A percentile compares a stretch with the other conserved stretches of the same genome.
Conservation (phyloP, 2,329 filamentous ascomycete genomes). For the Epichloe hybrida region DNA sequence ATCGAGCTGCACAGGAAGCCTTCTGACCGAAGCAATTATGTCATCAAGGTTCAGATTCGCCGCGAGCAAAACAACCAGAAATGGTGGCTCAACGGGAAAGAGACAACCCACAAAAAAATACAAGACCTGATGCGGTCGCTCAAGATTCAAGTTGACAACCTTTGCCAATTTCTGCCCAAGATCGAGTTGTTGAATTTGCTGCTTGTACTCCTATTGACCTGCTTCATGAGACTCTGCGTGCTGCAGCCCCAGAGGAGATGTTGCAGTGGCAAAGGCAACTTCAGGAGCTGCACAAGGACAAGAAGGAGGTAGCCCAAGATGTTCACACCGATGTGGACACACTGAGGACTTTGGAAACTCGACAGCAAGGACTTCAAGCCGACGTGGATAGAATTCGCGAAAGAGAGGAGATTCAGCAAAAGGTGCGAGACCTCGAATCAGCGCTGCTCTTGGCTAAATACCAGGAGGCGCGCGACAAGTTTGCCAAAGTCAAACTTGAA, state of each 20-base stretch:
- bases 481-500: slow-evolving; percentile 38
- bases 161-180: slow-evolving; percentile 97
- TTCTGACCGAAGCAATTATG: slow-evolving; percentile 48
- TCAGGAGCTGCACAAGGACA: slow-evolving; percentile 51
- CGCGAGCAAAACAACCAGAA: slow-evolving; percentile 68
- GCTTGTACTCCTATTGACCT: slow-evolving; percentile 69
- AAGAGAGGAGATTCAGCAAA: slow-evolving; percentile 52
- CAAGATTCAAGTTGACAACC: slow-evolving; percentile 90
- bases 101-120: slow-evolving; percentile 48
- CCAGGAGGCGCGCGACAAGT: slow-evolving; percentile 34
- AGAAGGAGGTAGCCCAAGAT: slow-evolving; percentile 49
- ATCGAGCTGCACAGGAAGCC: slow-evolving; percentile 68
- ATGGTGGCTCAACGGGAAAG: slow-evolving; percentile 64
- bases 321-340: slow-evolving; percentile 46
- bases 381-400: slow-evolving; percentile 78
- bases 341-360: slow-evolving; percentile 53
- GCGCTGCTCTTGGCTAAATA: slow-evolving; percentile 55
- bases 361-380: slow-evolving; percentile 60
- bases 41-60: slow-evolving; percentile 65
- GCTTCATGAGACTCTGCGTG: slow-evolving; percentile 73
- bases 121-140: slow-evolving; percentile 54
- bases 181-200: slow-evolving; percentile 90
- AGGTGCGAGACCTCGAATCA: slow-evolving; percentile 50
- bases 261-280: slow-evolving; percentile 63
- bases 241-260: slow-evolving; percentile 74